phyloP scores from a whole-genome alignment of 495 filamentous ascomycete species.

The Neurospora sp. region DNA sequence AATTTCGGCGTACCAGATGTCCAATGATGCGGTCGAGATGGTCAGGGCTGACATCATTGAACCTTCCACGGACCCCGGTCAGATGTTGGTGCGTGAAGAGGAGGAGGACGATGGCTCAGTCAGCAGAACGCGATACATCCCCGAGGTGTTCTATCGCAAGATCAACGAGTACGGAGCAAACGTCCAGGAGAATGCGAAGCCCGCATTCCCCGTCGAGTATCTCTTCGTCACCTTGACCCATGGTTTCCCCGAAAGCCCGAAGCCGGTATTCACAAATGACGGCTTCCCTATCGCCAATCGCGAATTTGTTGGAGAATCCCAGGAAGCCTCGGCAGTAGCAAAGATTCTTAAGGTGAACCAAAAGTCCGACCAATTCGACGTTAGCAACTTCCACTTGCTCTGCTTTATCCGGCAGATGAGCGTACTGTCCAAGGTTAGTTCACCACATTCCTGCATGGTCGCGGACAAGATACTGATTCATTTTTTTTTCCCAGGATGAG shows the following conservation, averaged over 20 bases:
- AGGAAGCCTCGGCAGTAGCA: constrained; percentile 44
- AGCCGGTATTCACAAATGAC: constrained; percentile 57
- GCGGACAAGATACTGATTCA: background rate
- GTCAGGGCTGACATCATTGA: constrained; percentile 90
- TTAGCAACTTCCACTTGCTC: constrained; percentile 91
- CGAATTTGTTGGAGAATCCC: constrained; percentile 70
- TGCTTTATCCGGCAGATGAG: constrained; percentile 73
- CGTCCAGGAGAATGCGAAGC: constrained; percentile 95
- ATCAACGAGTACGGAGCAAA: constrained; percentile 96
- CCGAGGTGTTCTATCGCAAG: constrained; percentile 90
- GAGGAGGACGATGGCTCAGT: constrained; percentile 65
- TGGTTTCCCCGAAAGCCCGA: constrained; percentile 76
- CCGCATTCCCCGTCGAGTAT: constrained; percentile 92
- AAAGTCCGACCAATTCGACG: constrained; percentile 50
- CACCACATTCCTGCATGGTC: background rate
- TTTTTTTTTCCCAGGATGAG: constrained; percentile 56
- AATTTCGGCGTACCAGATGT: constrained; percentile 88
- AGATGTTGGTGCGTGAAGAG: constrained; percentile 92
- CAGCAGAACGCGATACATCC: constrained; percentile 80
- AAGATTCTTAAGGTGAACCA: constrained; percentile 31
- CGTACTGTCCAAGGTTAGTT: constrained; percentile 64
- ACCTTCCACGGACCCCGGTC: constrained; percentile 79
- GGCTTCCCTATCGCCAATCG: constrained; percentile 86
- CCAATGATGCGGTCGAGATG: constrained; percentile 94
- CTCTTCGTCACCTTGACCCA: constrained; percentile 92